These are phyloP conservation scores for Parastagonospora nodorum DNA, from an alignment of 2,329 filamentous ascomycete species.

Conservation along the genomic window DNA sequence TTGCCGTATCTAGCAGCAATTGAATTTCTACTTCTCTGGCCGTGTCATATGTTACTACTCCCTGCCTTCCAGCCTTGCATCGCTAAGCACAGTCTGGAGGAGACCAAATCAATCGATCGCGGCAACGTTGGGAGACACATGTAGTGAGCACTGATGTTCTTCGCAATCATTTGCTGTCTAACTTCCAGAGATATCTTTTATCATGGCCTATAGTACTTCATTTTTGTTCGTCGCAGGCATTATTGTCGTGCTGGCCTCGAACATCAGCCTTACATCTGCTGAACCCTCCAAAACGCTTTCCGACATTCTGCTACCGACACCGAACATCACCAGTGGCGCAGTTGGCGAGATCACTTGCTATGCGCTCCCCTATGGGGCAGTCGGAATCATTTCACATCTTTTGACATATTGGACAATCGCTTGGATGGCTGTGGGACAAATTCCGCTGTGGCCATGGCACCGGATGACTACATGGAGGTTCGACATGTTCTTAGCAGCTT, in stretches of 20 bases:
- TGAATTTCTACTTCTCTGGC: no score
- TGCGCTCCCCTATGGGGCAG: slow-evolving; percentile 21
- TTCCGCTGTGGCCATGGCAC: slow-evolving; percentile 15
- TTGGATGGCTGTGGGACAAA: slow-evolving; percentile 47
- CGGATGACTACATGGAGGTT: slow-evolving; percentile 5
- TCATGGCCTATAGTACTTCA: neutral
- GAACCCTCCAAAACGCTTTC: neutral
- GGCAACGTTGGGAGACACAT: no score
- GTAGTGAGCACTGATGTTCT: no score
- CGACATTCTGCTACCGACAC: slow-evolving; percentile 6
- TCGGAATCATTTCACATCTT: slow-evolving; percentile 47
- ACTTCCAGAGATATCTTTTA: neutral
- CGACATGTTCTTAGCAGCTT: slow-evolving; percentile 9
- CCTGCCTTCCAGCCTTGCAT: no score
- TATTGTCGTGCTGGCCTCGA: neutral
- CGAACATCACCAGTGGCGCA: slow-evolving; percentile 12
- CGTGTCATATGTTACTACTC: no score
- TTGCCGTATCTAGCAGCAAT: no score
- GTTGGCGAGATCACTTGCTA: slow-evolving; percentile 25
- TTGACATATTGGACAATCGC: slow-evolving; percentile 48
- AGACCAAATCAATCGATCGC: no score
- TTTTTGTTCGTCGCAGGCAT: neutral
- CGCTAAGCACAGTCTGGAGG: no score
- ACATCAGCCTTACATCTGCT: neutral
- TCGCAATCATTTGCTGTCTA: no score